These are phyloP conservation scores for Podaxis sp. DNA, from an alignment of 768 basidiomycete species.

Conservation along the genomic window DNA sequence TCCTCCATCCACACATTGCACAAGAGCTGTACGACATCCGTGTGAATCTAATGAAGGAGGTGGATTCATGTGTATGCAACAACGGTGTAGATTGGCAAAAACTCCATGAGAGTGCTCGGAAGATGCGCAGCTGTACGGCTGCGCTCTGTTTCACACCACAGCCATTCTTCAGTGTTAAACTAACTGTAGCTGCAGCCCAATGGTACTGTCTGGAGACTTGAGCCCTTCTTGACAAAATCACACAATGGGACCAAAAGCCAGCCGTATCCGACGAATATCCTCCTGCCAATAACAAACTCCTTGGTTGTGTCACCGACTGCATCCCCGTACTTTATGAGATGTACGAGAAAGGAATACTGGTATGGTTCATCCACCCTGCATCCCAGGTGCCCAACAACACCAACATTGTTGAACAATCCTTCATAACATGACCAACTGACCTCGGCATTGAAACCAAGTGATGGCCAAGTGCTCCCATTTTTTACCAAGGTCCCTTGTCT, in stretches of 20 bases:
- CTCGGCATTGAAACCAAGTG: background rate
- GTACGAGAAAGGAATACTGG: background rate
- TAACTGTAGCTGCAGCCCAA: slow-evolving; percentile 1
- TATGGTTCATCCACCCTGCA: background rate
- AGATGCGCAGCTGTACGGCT: background rate
- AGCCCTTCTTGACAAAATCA: slow-evolving; percentile 3
- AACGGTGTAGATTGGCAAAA: background rate
- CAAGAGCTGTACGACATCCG: background rate
- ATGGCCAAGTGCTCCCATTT: background rate
- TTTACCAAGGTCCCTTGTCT: background rate
- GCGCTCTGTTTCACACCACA: background rate
- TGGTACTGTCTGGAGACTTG: background rate
- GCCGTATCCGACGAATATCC: background rate
- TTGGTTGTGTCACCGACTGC: background rate
- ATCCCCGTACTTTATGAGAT: background rate
- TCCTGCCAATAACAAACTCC: background rate
- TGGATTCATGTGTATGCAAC: background rate
- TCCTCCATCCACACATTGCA: background rate
- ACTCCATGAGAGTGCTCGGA: background rate
- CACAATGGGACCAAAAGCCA: background rate
- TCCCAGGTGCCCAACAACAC: background rate
- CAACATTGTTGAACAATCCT: background rate
- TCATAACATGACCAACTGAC: background rate
- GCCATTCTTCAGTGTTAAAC: background rate
- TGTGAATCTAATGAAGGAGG: background rate